A percentile compares a stretch with the other conserved stretches of the same genome.
phyloP scores from a whole-genome alignment of 2,329 filamentous ascomycete genomes.

The Apiospora marii region DNA sequence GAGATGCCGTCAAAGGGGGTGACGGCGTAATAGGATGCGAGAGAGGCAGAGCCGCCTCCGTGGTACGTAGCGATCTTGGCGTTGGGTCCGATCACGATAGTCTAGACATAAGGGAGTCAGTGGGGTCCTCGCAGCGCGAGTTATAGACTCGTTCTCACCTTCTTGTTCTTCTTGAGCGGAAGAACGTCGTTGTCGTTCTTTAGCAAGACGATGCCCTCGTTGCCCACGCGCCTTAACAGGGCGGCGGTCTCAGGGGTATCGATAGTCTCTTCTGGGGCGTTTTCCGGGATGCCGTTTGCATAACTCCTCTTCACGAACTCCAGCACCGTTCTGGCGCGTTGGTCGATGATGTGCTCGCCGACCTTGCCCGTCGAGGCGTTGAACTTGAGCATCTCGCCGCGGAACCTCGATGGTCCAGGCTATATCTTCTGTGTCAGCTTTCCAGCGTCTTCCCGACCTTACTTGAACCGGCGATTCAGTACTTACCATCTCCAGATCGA shows the following conservation, averaged over 20 bases:
- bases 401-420: constrained; percentile 60
- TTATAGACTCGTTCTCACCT: constrained; percentile 43
- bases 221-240: constrained; percentile 70
- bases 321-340: constrained; percentile 64
- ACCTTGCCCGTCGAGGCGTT: constrained; percentile 65
- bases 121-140: neutral
- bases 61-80: constrained; percentile 64
- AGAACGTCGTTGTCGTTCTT: constrained; percentile 74
- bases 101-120: constrained; percentile 41
- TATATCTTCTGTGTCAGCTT: neutral
- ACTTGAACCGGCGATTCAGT: neutral
- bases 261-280: constrained; percentile 59
- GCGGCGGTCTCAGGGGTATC: constrained; percentile 69
- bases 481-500: constrained; percentile 63
- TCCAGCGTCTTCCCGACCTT: no score
- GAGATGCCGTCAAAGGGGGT: constrained; percentile 77
- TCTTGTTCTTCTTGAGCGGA: constrained; percentile 69
- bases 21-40: constrained; percentile 70
- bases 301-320: constrained; percentile 66
- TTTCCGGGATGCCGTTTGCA: constrained; percentile 60
- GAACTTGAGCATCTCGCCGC: constrained; percentile 60
- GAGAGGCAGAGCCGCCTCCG: constrained; percentile 71
- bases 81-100: constrained; percentile 64
- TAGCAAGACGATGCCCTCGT: constrained; percentile 75
- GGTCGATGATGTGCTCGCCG: constrained; percentile 60